phyloP scores from a whole-genome alignment of 2,329 filamentous ascomycete genomes.

The Alternaria gansuensis region DNA sequence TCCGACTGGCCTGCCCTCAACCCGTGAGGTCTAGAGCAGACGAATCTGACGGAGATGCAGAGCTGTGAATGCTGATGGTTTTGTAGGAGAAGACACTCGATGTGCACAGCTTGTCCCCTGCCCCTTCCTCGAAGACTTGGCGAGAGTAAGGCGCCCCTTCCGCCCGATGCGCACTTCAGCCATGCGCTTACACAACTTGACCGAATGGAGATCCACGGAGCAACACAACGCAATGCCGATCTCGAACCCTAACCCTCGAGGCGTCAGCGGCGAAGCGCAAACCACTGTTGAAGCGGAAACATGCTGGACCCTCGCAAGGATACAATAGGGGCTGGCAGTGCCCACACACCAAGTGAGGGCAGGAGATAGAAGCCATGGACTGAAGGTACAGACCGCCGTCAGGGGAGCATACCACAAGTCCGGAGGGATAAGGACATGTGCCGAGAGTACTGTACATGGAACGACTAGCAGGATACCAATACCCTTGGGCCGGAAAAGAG shows the following conservation, averaged over 20 bases:
- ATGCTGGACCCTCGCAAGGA: neutral
- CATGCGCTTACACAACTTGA: neutral
- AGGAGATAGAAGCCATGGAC: neutral
- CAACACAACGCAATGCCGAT: neutral
- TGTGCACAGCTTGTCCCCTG: neutral
- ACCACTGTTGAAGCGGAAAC: neutral
- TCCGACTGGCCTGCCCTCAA: neutral
- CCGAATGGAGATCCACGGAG: neutral
- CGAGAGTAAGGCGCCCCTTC: constrained; percentile 3
- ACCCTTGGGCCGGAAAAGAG: neutral
- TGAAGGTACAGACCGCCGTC: neutral
- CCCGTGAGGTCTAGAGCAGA: neutral
- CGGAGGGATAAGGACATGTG: neutral
- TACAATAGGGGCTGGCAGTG: neutral
- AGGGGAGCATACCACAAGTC: neutral
- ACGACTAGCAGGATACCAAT: neutral
- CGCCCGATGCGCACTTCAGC: constrained; percentile 2
- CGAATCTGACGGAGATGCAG: neutral
- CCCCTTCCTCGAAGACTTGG: constrained; percentile 8
- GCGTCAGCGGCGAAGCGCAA: neutral
- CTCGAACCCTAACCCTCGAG: neutral
- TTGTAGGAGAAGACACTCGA: neutral
- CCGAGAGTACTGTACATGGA: neutral
- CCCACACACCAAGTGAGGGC: neutral
- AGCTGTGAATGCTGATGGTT: constrained; percentile 1